Conservation (phyloP, 805 yeast species). For the Candida easanensis region DNA sequence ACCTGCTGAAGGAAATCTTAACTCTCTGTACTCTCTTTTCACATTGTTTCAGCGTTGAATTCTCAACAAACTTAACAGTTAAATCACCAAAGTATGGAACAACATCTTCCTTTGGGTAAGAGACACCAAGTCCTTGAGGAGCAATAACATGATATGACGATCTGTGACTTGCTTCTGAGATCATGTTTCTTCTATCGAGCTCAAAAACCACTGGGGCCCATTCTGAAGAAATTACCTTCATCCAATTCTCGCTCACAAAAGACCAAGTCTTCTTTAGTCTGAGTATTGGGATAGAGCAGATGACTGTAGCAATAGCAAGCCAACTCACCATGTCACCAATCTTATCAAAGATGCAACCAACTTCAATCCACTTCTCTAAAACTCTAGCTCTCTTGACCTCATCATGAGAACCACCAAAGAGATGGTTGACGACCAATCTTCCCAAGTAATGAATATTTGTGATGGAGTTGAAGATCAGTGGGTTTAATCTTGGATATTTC, state of each 20-base stretch:
- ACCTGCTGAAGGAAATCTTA: constrained; percentile 69
- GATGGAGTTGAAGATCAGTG: constrained; percentile 69
- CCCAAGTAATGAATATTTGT: constrained; percentile 76
- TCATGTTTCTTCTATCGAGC: constrained; percentile 70
- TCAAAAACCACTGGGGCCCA: constrained; percentile 96
- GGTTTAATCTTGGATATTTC: constrained; percentile 52
- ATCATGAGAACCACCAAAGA: constrained; percentile 49
- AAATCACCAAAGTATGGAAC: constrained; percentile 92
- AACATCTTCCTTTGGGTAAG: constrained; percentile 71
- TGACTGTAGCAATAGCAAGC: constrained; percentile 82
- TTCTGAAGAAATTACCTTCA: constrained; percentile 64
- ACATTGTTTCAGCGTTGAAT: constrained; percentile 49
- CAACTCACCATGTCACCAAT: constrained; percentile 93
- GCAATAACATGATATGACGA: constrained; percentile 73
- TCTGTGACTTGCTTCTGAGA: constrained; percentile 53
- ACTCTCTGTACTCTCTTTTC: constrained; percentile 67
- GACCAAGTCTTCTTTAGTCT: constrained; percentile 77
- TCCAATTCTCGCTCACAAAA: constrained; percentile 53
- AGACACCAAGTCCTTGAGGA: constrained; percentile 80
- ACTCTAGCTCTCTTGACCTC: constrained; percentile 52
- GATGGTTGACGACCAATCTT: constrained; percentile 62
- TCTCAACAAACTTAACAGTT: constrained; percentile 40
- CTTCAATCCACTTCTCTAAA: constrained; percentile 77
- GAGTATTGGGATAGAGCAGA: constrained; percentile 79
- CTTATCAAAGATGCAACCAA: constrained; percentile 74